phyloP scores from a whole-genome alignment of 495 filamentous ascomycete species.

The Sphaerosporella brunnea region DNA sequence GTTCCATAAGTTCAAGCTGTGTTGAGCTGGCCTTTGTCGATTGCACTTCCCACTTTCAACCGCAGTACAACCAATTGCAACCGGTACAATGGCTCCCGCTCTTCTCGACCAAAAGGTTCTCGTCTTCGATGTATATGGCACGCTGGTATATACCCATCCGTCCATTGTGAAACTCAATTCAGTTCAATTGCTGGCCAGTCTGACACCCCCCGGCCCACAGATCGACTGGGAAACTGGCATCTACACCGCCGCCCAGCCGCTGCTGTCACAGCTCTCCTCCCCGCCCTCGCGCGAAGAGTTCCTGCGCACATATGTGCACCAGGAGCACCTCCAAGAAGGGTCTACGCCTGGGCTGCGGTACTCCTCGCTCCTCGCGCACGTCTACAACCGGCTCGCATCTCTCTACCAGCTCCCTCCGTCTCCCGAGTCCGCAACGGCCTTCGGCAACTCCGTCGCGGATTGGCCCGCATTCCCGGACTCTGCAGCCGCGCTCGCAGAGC shows the following conservation, averaged over 20 bases:
- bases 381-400: slow-evolving; percentile 34
- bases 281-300: slow-evolving; percentile 27
- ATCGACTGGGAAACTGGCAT: slow-evolving; percentile 25
- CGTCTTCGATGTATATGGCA: slow-evolving; percentile 69
- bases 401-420: slow-evolving; percentile 29
- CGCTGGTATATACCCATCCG: slow-evolving; percentile 36
- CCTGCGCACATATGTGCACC: slow-evolving; percentile 28
- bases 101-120: slow-evolving; percentile 29
- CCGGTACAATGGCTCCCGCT: slow-evolving; percentile 13
- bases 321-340: slow-evolving; percentile 33
- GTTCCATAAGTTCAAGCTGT: no score
- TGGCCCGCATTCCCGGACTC: slow-evolving; percentile 55
- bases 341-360: slow-evolving; percentile 39
- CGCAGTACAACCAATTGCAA: no score
- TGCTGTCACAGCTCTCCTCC: slow-evolving; percentile 26
- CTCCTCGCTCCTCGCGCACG: slow-evolving; percentile 35
- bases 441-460: slow-evolving; percentile 38
- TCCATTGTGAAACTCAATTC: no score
- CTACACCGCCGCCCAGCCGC: slow-evolving; percentile 23
- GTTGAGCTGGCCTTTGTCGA: no score
- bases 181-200: not conserved
- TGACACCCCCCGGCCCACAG: not conserved
- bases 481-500: slow-evolving; percentile 36
- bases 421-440: slow-evolving; percentile 25
- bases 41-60: no score